A percentile compares a stretch with the other conserved stretches of the same genome.
Evolutionary conservation across 2,329 filamentous ascomycete species (phyloP).

Genomic region (Penicillium sclerotigenum): DNA sequence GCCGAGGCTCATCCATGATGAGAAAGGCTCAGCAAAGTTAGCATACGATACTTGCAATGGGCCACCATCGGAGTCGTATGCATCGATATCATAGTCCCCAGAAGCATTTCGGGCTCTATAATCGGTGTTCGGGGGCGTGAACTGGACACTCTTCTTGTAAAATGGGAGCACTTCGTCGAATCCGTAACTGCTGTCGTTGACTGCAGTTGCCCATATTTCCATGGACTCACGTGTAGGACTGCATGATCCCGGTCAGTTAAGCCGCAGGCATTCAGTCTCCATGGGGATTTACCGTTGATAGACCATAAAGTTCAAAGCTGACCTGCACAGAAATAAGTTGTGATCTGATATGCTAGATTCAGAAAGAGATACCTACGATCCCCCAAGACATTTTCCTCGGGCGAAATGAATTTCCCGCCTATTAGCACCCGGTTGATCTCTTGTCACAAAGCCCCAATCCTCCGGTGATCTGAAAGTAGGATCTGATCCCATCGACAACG

Average conservation of each 20-base stretch:
- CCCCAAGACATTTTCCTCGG: slow-evolving; percentile 29
- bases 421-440: slow-evolving; percentile 23
- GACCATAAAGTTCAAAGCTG: slow-evolving; percentile 30
- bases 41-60: slow-evolving; percentile 44
- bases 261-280: neutral
- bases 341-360: too few species aligned
- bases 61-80: slow-evolving; percentile 31
- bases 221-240: slow-evolving; percentile 24
- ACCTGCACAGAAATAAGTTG: slow-evolving; percentile 9
- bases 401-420: slow-evolving; percentile 25
- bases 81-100: slow-evolving; percentile 18
- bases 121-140: slow-evolving; percentile 25
- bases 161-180: slow-evolving; percentile 27
- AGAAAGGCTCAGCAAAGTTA: slow-evolving; percentile 42
- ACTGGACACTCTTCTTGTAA: slow-evolving; percentile 27
- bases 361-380: slow-evolving; percentile 19
- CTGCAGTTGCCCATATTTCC: slow-evolving; percentile 27
- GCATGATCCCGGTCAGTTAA: neutral
- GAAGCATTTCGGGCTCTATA: slow-evolving; percentile 26
- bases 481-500: slow-evolving; percentile 24
- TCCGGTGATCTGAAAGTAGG: slow-evolving; percentile 8
- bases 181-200: slow-evolving; percentile 29
- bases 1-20: slow-evolving; percentile 40
- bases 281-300: slow-evolving; percentile 25
- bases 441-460: slow-evolving; percentile 29